Evolutionary conservation across 164 flowering plant species (phyloP).

Genomic region (grape (Vitis vinifera)): ASM3070453v1 NC_081823.1:179001-179500

Average conservation of each 20-base stretch:
- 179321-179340: background rate
- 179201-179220: background rate
- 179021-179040: slow-evolving; percentile 1
- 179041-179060: background rate
- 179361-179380: background rate
- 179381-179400: slow-evolving; percentile 3
- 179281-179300: background rate
- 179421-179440: slow-evolving; percentile 1
- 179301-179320: background rate
- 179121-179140: background rate
- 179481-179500: background rate
- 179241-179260: background rate
- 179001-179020: background rate
- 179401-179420: slow-evolving; percentile 1
- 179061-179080: background rate
- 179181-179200: slow-evolving; percentile 2
- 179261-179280: background rate
- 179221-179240: background rate
- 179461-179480: slow-evolving; percentile 2
- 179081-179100: background rate
- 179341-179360: slow-evolving; percentile 3
- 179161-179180: background rate
- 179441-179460: slow-evolving; percentile 1
- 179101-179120: background rate
- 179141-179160: background rate